Conservation (phyloP, 805 yeast species). For the Saccharomycopsis sp. region DNA sequence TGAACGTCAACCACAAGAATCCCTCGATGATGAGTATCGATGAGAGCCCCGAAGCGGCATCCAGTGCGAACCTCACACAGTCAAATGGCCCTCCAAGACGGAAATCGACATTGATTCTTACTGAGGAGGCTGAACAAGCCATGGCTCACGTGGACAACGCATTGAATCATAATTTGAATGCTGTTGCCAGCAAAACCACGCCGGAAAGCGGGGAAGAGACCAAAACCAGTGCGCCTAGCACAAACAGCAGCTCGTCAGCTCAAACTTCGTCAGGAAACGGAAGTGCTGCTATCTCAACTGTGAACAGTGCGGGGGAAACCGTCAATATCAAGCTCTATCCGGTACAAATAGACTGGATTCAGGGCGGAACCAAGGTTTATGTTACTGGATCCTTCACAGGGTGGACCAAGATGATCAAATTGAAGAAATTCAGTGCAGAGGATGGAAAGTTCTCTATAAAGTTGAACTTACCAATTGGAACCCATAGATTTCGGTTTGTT, state of each 20-base stretch:
- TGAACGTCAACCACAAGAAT: slow-evolving; percentile 10
- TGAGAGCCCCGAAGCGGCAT: not conserved
- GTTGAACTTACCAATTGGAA: slow-evolving; percentile 78
- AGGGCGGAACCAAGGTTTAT: slow-evolving; percentile 93
- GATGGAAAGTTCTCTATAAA: slow-evolving; percentile 58
- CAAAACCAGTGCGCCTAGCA: slow-evolving; percentile 16
- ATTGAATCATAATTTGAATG: slow-evolving; percentile 18
- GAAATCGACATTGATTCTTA: slow-evolving; percentile 64
- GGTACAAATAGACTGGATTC: slow-evolving; percentile 82
- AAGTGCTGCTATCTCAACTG: slow-evolving; percentile 15
- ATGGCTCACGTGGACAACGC: slow-evolving; percentile 29
- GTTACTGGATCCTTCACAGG: slow-evolving; percentile 98
- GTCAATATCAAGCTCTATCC: slow-evolving; percentile 27
- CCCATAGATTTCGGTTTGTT: slow-evolving; percentile 88
- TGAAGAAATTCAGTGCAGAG: slow-evolving; percentile 47
- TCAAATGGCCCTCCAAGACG: slow-evolving; percentile 34
- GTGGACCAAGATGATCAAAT: slow-evolving; percentile 96
- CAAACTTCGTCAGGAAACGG: slow-evolving; percentile 5
- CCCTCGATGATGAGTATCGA: slow-evolving; percentile 20
- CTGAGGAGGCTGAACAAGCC: slow-evolving; percentile 59
- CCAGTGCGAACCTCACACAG: not conserved
- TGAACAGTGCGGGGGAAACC: slow-evolving; percentile 6
- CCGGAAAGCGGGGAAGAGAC: slow-evolving; percentile 10
- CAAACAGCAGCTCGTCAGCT: slow-evolving; percentile 9
- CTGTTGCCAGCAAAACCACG: slow-evolving; percentile 11